These are phyloP conservation scores for Trichomonascaceae sp. DNA, from an alignment of 1,139 yeast species.

Conservation along the genomic window DNA sequence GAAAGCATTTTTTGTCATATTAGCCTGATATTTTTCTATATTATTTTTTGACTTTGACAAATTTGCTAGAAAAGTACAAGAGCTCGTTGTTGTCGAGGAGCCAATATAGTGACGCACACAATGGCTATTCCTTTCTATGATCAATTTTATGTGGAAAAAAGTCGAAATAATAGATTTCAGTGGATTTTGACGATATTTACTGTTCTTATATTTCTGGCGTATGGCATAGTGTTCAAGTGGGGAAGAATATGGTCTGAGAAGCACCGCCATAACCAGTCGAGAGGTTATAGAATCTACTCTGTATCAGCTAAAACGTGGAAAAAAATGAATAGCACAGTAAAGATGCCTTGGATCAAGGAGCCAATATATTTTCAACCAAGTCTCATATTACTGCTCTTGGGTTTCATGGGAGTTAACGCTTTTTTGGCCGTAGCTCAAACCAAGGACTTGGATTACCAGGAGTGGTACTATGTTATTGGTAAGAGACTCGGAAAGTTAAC, in stretches of 20 bases:
- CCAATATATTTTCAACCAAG: conserved; percentile 40
- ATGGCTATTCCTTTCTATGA: conserved; percentile 29
- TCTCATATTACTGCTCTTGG: conserved; percentile 30
- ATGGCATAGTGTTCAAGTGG: conserved; percentile 43
- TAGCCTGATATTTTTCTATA: no score
- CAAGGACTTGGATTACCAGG: conserved; percentile 38
- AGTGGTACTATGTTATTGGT: conserved; percentile 38
- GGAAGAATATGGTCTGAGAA: conserved; percentile 31
- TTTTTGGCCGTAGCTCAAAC: conserved; percentile 29
- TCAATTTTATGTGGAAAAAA: conserved; percentile 37
- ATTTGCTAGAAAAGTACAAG: background rate
- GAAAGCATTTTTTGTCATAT: background rate
- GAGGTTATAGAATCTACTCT: background rate
- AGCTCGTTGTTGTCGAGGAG: background rate
- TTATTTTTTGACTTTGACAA: no score
- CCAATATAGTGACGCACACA: background rate
- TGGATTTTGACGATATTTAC: conserved; percentile 37
- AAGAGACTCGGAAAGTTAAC: conserved; percentile 43
- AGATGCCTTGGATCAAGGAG: background rate
- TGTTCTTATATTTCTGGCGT: conserved; percentile 29
- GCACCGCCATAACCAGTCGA: conserved; percentile 1
- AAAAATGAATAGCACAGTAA: conserved; percentile 12
- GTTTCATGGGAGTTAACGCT: conserved; percentile 32
- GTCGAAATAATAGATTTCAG: conserved; percentile 35
- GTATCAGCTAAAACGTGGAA: conserved; percentile 19